Conservation (phyloP, 2,329 filamentous ascomycete genomes). For the Sclerotinia trifoliorum region DNA sequence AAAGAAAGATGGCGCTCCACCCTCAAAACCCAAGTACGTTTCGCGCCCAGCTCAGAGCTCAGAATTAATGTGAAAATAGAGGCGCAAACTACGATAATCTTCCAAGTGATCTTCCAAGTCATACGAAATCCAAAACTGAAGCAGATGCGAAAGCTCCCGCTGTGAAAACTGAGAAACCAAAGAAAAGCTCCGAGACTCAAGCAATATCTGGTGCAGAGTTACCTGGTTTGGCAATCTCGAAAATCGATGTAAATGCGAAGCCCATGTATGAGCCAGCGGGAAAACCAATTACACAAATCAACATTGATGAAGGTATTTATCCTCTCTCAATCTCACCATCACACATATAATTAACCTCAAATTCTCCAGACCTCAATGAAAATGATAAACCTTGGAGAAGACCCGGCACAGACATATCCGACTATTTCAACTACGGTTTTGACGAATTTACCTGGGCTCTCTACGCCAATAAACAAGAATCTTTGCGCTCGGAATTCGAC, state of each 20-base stretch:
- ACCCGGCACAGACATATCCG: constrained; percentile 88
- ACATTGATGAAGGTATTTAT: constrained; percentile 63
- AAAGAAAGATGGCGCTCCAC: constrained; percentile 61
- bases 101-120: constrained; percentile 3
- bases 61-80: constrained; percentile 25
- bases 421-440: constrained; percentile 99
- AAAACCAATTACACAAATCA: constrained; percentile 74
- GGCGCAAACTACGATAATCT: constrained; percentile 42
- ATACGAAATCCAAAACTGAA: constrained; percentile 51
- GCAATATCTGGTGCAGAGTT: constrained; percentile 49
- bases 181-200: constrained; percentile 39
- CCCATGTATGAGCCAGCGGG: constrained; percentile 77
- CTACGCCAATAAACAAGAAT: constrained; percentile 86
- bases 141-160: constrained; percentile 46
- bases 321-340: not conserved
- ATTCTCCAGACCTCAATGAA: constrained; percentile 59
- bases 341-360: constrained; percentile 18
- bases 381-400: constrained; percentile 93
- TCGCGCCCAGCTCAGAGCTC: constrained; percentile 6
- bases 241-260: constrained; percentile 78
- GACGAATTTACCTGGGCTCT: constrained; percentile 98
- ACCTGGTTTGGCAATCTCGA: constrained; percentile 72
- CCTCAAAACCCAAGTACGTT: constrained; percentile 46
- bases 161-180: constrained; percentile 49
- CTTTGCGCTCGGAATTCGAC: constrained; percentile 71